phyloP scores from a whole-genome alignment of 208 protist species.

The Leishmania gerbilli region DNA sequence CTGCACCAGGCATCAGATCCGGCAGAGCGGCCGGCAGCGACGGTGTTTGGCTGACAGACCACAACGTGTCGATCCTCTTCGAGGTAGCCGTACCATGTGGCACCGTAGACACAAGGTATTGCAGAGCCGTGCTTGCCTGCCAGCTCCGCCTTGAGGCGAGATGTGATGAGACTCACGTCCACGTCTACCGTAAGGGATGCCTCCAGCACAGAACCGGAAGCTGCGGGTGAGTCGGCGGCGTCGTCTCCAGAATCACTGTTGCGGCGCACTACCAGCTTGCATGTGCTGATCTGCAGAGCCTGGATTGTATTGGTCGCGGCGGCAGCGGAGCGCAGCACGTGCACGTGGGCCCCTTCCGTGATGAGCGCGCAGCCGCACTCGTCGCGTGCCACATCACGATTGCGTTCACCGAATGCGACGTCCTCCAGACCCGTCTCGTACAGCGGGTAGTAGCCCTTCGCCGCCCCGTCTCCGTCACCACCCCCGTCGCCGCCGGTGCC shows the following conservation, averaged over 20 bases:
- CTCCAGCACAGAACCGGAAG: neutral
- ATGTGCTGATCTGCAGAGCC: slow-evolving; percentile 3
- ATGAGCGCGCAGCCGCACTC: slow-evolving; percentile 1
- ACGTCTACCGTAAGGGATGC: slow-evolving; percentile 1
- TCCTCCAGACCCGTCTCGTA: slow-evolving; percentile 6
- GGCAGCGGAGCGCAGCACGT: neutral
- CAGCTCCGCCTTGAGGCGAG: slow-evolving; percentile 14
- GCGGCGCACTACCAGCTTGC: neutral
- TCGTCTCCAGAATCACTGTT: neutral
- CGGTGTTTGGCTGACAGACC: slow-evolving; percentile 21
- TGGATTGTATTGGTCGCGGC: neutral
- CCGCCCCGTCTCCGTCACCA: too few species aligned
- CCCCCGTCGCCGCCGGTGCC: neutral
- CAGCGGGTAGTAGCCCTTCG: neutral
- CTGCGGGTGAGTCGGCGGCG: neutral
- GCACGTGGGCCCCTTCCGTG: neutral
- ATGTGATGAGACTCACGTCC: neutral
- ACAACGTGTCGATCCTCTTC: slow-evolving; percentile 51
- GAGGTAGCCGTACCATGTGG: slow-evolving; percentile 43
- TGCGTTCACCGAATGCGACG: neutral
- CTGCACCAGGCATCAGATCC: neutral
- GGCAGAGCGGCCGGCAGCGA: neutral
- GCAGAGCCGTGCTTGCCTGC: neutral
- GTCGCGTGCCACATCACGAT: neutral
- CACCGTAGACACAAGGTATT: neutral